Evolutionary conservation across 2,329 filamentous ascomycete species (phyloP).

Genomic region (Podosphaera leucotricha): DNA sequence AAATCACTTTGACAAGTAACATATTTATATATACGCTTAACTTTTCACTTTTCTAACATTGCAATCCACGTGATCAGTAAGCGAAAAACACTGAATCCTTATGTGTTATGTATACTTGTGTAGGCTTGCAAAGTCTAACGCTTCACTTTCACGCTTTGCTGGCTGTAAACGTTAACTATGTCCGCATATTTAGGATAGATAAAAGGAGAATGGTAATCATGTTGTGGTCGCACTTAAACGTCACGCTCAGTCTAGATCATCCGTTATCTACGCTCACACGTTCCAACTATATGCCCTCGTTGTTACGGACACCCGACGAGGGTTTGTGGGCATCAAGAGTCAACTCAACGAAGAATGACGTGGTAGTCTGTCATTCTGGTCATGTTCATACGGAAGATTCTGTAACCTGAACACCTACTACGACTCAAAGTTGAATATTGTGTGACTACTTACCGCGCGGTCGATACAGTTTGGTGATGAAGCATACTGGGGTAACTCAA

Average conservation of each 20-base stretch:
- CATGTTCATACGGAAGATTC: neutral
- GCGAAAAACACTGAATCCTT: too few relatives aligned
- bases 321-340: neutral
- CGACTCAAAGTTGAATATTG: neutral
- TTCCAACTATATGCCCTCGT: too few relatives aligned
- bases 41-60: too few relatives aligned
- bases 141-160: neutral
- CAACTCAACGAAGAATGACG: neutral
- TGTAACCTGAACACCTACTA: neutral
- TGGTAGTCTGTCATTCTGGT: neutral
- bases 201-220: too few relatives aligned
- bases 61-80: constrained; percentile 5
- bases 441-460: neutral
- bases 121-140: neutral
- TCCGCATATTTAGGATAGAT: neutral
- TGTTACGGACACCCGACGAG: too few relatives aligned
- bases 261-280: too few relatives aligned
- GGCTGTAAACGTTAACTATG: neutral
- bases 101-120: too few relatives aligned
- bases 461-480: neutral
- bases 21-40: too few relatives aligned
- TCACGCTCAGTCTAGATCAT: too few relatives aligned
- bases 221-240: too few relatives aligned
- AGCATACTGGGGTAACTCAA: neutral
- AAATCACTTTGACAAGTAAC: too few relatives aligned